Percentiles rank a stretch among this genome's conserved stretches.
phyloP scores from a whole-genome alignment of 371 early-diverging fungal species.

The Haplosporangium sp. region DNA sequence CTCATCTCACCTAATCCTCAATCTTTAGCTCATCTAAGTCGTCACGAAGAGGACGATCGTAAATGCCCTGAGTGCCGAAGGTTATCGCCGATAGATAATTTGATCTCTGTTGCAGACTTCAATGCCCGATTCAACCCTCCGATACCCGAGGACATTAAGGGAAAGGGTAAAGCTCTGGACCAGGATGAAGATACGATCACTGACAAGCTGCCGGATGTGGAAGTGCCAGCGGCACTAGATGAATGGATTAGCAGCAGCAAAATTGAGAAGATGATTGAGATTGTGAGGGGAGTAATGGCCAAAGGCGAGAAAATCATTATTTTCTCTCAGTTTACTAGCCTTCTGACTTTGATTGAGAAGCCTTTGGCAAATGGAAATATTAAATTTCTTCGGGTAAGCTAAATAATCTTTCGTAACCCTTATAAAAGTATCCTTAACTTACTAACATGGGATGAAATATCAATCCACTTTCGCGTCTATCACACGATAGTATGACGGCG shows the following conservation, averaged over 20 bases:
- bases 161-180: constrained; percentile 38
- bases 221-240: constrained; percentile 27
- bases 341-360: constrained; percentile 81
- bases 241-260: constrained; percentile 63
- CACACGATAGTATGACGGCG: constrained; percentile 59
- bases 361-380: constrained; percentile 62
- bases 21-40: constrained; percentile 26
- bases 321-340: constrained; percentile 89
- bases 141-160: constrained; percentile 24
- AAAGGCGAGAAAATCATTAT: constrained; percentile 78
- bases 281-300: constrained; percentile 54
- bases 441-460: neutral
- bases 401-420: neutral
- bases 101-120: constrained; percentile 41
- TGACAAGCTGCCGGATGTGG: constrained; percentile 6
- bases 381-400: constrained; percentile 35
- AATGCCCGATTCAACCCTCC: constrained; percentile 36
- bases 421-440: neutral
- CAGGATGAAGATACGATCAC: neutral
- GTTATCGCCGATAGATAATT: constrained; percentile 14
- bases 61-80: constrained; percentile 53
- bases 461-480: neutral
- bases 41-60: constrained; percentile 45
- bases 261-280: constrained; percentile 61
- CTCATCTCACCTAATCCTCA: neutral